Base-by-base conservation (phyloP, 225 moss, liverwort and hornwort genomes). In the Marchantia polymorpha region DNA sequence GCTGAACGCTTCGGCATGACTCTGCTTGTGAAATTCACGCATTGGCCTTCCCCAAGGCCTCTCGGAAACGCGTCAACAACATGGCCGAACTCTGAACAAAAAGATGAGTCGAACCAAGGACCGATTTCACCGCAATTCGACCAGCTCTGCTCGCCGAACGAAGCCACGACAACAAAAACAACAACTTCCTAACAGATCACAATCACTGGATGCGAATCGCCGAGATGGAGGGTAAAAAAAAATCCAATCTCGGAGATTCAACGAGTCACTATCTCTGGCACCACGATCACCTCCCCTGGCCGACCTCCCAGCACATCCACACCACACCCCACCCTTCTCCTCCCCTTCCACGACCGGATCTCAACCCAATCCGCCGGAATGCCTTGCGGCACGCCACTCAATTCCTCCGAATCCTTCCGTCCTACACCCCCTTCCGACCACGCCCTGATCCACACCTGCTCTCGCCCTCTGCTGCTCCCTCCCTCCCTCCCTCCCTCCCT, bases 1-100 rank as follows among this genome's bases (percentile, higher is more conserved):
- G 73, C 8, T 73, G 73, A 73, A 73, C 52, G 73, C 73, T 73
- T 73, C 52, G 73, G 51, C 73, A 73, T 73, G 73, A 73, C 52
- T 73, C 22, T 51, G 20, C 5, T 27, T 65, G 7, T 65, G 52
- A 6, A 73, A 73, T 73, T 73, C 73, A 51, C 7, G 52, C 51
- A 73, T 12, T 16, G 52, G n/a, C 73, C 20, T 73, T n/a, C 50
- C 52, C 11, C 10, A 1, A 22, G 52, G 52, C 50, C 19, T 23
- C 52, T 52, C 6, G 52, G 25, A 52, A 26, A 8, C 50, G 52
- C 30, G 13, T 73, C 50, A 51, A 51, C 50, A 51, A 73, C 52
- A 73, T 52, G 25, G 52, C n/a, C 73, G 14, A 16, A 20, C 52
- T 52, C 47, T 47, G 14, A 20, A 10, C 5, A 46, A 70, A 20